Evolutionary conservation across 2,329 filamentous ascomycete species (phyloP), one percentile per base, ranked within the genome.

Genomic region (Nothophaeocryptopus gaeumannii): DNA sequence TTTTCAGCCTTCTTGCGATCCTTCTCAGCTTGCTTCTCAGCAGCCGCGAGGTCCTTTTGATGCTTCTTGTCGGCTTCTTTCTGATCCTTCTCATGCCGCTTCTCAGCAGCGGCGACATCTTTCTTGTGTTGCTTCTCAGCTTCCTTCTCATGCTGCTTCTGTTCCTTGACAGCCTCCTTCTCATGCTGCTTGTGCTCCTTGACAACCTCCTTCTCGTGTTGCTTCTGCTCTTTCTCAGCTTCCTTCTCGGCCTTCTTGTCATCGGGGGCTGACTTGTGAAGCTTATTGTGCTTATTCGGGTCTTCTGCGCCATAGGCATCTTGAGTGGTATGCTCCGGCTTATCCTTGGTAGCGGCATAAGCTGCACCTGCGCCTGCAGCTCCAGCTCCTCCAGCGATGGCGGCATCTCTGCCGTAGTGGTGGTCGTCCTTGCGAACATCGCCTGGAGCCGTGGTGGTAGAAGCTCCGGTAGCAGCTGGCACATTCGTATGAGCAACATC

Each of bases 321-420:
- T 30, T 47, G 45, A 3, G 45, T 50, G 8, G 43, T 49, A 14
- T 31, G 32, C n/a, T 14, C 16, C 10, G 45, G 32, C 8, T 48
- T 39, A 20, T 26, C 16, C 11, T 30, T 33, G 14, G 47, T 55
- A 8, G 53, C 51, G 34, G 45, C 51, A 16, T 51, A 47, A 8
- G 49, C 48, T 26, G 47, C 51, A 4, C 61, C 65, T 10, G 58
- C 63, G 15, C 63, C 67, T 26, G 61, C 64, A 35, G 63, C 60
- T 8, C 63, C 68, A 34, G 62, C 62, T n/a, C 64, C 67, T 37
- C 59, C 66, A 26, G 52, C 66, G 2, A 67, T 26, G 9, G 63
- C 66, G 8, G 63, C 63, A 47, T 70, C 62, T 14, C 65, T 61
- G 32, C 63, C 65, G 32, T 64, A 57, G 39, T 67, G 65, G 10